phyloP scores from a whole-genome alignment of 805 yeast species.

The Candida koratica region DNA sequence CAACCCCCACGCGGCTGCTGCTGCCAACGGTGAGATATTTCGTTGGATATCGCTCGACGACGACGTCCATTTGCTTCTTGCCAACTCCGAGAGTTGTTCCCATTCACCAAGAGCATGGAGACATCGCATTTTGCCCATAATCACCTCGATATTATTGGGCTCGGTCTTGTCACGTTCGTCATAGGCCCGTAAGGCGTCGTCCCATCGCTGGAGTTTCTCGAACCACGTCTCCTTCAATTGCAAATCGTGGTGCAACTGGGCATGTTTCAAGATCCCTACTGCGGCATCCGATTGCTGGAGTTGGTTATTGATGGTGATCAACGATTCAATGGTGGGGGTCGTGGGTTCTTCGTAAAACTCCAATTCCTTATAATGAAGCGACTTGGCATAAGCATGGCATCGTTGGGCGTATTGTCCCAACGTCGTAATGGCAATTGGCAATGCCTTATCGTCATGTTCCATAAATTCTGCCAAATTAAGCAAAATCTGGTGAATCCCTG shows the following conservation, averaged over 20 bases:
- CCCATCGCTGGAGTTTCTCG: conserved; percentile 96
- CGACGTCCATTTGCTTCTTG: conserved; percentile 78
- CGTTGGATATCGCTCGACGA: conserved; percentile 71
- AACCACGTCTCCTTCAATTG: conserved; percentile 97
- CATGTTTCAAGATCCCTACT: conserved; percentile 91
- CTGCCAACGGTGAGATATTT: conserved; percentile 93
- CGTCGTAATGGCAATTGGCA: conserved; percentile 87
- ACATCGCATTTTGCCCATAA: conserved; percentile 98
- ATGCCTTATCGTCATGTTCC: conserved; percentile 95
- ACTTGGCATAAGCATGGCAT: conserved; percentile 97
- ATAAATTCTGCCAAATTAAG: conserved; percentile 89
- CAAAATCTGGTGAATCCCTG: conserved; percentile 89
- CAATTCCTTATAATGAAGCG: conserved; percentile 89
- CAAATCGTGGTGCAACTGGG: conserved; percentile 83
- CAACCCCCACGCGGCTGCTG: conserved; percentile 98
- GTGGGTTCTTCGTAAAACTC: conserved; percentile 93
- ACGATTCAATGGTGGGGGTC: conserved; percentile 84
- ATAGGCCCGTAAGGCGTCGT: conserved; percentile 90
- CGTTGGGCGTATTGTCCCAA: conserved; percentile 90
- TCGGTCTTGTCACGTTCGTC: conserved; percentile 65
- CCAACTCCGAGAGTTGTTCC: conserved; percentile 85
- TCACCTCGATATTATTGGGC: conserved; percentile 75
- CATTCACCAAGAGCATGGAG: conserved; percentile 98
- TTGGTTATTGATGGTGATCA: conserved; percentile 90
- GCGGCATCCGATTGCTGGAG: conserved; percentile 97